A percentile compares a stretch with the other conserved stretches of the same genome.
Evolutionary conservation across 148 eudicot genomes (phyloP).

Genomic region (Heliamphora exappendiculata): DNA sequence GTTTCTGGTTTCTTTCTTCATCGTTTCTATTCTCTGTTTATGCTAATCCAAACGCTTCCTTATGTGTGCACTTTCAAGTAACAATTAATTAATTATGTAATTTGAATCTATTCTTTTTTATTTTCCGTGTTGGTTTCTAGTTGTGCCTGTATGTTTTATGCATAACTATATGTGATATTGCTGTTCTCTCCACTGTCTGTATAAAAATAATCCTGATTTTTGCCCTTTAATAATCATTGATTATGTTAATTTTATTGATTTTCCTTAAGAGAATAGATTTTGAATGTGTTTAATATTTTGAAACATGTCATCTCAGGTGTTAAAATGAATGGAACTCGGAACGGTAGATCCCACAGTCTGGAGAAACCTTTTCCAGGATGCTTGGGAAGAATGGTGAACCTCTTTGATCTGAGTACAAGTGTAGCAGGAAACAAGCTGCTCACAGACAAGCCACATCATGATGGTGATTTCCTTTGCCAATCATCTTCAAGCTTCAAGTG

Average conservation of each 20-base stretch:
- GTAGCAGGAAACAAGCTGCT: slow-evolving; percentile 59
- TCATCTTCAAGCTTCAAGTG: neutral
- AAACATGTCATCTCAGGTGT: slow-evolving; percentile 32
- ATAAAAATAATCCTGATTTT: neutral
- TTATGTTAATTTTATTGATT: neutral
- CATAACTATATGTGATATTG: neutral
- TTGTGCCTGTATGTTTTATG: neutral
- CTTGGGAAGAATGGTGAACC: slow-evolving; percentile 83
- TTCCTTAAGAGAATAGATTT: neutral
- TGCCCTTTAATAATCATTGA: too few relatives aligned
- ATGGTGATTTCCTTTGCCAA: slow-evolving; percentile 40
- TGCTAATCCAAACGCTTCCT: neutral
- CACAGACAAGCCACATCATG: slow-evolving; percentile 67
- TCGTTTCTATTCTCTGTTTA: neutral
- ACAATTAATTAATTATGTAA: neutral
- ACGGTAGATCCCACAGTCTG: slow-evolving; percentile 30
- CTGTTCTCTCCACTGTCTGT: neutral
- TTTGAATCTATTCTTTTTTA: neutral
- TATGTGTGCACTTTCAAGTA: too few relatives aligned
- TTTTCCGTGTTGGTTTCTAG: neutral
- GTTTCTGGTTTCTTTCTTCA: neutral
- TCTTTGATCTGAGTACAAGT: slow-evolving; percentile 60
- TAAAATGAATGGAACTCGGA: slow-evolving; percentile 54
- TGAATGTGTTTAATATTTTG: slow-evolving; percentile 2
- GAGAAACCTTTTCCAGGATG: slow-evolving; percentile 64